These are phyloP conservation scores for Penicillium subrubescens DNA, from an alignment of 495 filamentous ascomycete species.

Conservation along the genomic window DNA sequence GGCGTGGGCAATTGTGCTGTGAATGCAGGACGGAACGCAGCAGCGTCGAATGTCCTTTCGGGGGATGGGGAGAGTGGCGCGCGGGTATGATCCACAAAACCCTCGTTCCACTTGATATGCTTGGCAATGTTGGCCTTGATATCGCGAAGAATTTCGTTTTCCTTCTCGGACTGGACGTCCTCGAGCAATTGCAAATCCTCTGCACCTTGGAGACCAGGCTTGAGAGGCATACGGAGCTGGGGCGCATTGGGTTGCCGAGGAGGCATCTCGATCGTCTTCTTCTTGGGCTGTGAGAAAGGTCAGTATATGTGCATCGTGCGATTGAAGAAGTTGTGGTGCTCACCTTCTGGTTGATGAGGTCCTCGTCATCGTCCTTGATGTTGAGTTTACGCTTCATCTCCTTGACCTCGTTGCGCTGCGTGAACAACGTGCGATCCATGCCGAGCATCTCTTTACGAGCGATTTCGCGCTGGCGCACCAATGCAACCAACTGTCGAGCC, in stretches of 20 bases:
- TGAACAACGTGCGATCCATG: constrained; percentile 74
- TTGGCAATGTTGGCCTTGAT: constrained; percentile 79
- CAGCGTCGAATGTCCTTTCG: constrained; percentile 57
- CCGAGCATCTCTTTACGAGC: constrained; percentile 75
- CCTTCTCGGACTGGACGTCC: constrained; percentile 77
- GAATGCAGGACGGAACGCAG: constrained; percentile 72
- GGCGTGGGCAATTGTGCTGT: constrained; percentile 85
- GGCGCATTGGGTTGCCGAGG: constrained; percentile 56
- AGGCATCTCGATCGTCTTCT: constrained; percentile 60
- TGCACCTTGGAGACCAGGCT: constrained; percentile 66
- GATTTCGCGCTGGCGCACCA: constrained; percentile 77
- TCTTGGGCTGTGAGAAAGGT: constrained; percentile 65
- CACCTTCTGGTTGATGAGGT: constrained; percentile 92
- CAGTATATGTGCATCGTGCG: constrained; percentile 27
- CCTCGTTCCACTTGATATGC: constrained; percentile 84
- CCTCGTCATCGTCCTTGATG: constrained; percentile 92
- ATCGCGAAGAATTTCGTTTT: constrained; percentile 73
- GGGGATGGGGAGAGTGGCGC: constrained; percentile 75
- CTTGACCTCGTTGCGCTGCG: constrained; percentile 76
- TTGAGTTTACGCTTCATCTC: constrained; percentile 83
- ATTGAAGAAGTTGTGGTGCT: constrained; percentile 21
- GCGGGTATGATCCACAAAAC: constrained; percentile 79
- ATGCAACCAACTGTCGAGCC: constrained; percentile 73
- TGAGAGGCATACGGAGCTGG: constrained; percentile 68
- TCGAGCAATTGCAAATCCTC: constrained; percentile 74